A percentile compares a stretch with the other conserved stretches of the same genome.
phyloP scores from a whole-genome alignment of 768 basidiomycete species.

The Paxillus involutus region DNA sequence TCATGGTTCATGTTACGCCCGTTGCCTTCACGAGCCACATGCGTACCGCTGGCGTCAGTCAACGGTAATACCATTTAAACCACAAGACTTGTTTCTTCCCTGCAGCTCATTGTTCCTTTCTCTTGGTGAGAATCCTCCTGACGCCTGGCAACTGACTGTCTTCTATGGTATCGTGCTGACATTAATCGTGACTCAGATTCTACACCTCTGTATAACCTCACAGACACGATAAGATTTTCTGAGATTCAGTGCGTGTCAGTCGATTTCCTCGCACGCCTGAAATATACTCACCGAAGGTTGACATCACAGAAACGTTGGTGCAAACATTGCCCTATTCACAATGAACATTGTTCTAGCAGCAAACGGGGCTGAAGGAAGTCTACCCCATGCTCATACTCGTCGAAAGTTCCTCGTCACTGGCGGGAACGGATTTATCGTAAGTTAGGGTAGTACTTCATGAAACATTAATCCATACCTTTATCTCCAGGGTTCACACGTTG shows the following conservation, averaged over 20 bases:
- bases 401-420: conserved; percentile 43
- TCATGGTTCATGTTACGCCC: background rate
- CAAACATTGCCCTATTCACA: background rate
- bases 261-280: background rate
- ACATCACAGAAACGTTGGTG: background rate
- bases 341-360: too few species aligned
- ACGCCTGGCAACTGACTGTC: too few species aligned
- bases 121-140: background rate
- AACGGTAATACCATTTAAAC: conserved; percentile 4
- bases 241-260: background rate
- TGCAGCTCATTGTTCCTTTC: background rate
- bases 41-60: background rate
- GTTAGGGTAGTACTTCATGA: conserved; percentile 6
- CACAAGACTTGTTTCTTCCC: background rate
- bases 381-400: background rate
- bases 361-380: background rate
- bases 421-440: conserved; percentile 55
- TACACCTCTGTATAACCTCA: background rate
- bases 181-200: background rate
- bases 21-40: background rate
- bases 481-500: conserved; percentile 52
- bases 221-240: background rate
- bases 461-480: background rate
- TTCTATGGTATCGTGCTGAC: background rate
- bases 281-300: background rate